phyloP scores from a whole-genome alignment of 495 filamentous ascomycete genomes.

The Neurospora sublineolata region DNA sequence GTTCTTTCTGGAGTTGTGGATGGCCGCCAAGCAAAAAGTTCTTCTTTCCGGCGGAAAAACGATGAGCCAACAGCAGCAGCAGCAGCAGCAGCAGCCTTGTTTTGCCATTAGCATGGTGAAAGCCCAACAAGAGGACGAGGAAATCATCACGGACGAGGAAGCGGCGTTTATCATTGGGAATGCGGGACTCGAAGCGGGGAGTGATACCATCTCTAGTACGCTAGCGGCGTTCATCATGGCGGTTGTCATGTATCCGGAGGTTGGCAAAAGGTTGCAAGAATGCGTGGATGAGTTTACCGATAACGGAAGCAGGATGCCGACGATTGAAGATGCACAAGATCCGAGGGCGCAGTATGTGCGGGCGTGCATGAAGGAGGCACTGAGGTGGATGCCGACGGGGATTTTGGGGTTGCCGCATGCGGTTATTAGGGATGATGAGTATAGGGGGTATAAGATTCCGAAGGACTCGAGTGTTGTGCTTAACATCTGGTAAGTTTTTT shows the following conservation, averaged over 20 bases:
- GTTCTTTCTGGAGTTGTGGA: background rate
- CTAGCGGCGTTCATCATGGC: conserved; percentile 43
- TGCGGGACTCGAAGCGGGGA: conserved; percentile 35
- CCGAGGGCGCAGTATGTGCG: conserved; percentile 33
- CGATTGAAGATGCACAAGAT: conserved; percentile 26
- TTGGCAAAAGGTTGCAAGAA: conserved; percentile 33
- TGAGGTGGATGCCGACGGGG: conserved; percentile 42
- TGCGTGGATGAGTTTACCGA: conserved; percentile 38
- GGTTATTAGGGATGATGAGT: conserved; percentile 31
- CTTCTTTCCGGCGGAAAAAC: background rate
- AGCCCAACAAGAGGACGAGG: conserved; percentile 12
- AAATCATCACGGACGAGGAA: conserved; percentile 13
- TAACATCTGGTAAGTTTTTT: conserved; percentile 18
- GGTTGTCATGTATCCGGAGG: conserved; percentile 30
- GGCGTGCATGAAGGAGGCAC: conserved; percentile 35
- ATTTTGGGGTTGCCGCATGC: conserved; percentile 41
- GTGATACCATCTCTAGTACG: conserved; percentile 30
- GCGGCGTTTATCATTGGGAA: conserved; percentile 20
- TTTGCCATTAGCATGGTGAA: conserved; percentile 8
- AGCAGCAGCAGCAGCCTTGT: conserved; percentile 5
- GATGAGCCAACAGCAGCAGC: too few relatives aligned
- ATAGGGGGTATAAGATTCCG: conserved; percentile 22
- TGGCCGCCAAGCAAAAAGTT: conserved; percentile 3
- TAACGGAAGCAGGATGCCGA: conserved; percentile 26
- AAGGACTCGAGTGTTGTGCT: conserved; percentile 17